Conservation (phyloP, 805 yeast genomes). For the Suhomyces sp. region DNA sequence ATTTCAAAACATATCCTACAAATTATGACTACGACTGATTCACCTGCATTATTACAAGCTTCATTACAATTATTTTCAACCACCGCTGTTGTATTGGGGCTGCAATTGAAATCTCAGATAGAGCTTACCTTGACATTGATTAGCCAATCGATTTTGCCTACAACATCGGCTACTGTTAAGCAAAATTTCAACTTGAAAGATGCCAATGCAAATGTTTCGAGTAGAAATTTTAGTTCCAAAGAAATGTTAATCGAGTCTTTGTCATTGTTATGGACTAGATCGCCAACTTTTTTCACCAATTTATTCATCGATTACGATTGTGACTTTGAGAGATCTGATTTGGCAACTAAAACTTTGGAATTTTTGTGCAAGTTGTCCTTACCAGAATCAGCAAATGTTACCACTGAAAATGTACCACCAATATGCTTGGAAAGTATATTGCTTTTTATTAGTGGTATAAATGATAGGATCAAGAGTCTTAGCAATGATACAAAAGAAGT, state of each 20-base stretch:
- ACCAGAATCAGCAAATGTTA: constrained; percentile 77
- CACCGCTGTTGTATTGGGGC: constrained; percentile 63
- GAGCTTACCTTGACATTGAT: constrained; percentile 69
- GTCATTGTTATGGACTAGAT: constrained; percentile 77
- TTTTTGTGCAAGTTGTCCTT: constrained; percentile 74
- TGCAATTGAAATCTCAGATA: constrained; percentile 71
- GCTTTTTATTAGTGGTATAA: constrained; percentile 63
- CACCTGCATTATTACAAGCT: constrained; percentile 68
- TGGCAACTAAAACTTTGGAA: constrained; percentile 65
- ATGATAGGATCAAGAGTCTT: constrained; percentile 46
- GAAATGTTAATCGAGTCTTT: constrained; percentile 84
- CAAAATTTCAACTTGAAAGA: constrained; percentile 22
- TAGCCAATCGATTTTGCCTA: constrained; percentile 55
- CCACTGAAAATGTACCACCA: constrained; percentile 90
- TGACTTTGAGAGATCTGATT: constrained; percentile 80
- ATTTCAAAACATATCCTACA: constrained; percentile 84
- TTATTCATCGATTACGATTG: constrained; percentile 86
- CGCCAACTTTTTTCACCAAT: constrained; percentile 73
- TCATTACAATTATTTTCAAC: constrained; percentile 76
- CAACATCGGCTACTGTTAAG: constrained; percentile 11
- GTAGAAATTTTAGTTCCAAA: constrained; percentile 47
- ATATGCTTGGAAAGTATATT: constrained; percentile 86
- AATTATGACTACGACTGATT: constrained; percentile 71
- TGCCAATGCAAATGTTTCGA: constrained; percentile 17
- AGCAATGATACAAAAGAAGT: constrained; percentile 7